These are phyloP conservation scores for Neopestalotiopsis sp. DNA, from an alignment of 2,329 filamentous ascomycete genomes.

Conservation along the genomic window DNA sequence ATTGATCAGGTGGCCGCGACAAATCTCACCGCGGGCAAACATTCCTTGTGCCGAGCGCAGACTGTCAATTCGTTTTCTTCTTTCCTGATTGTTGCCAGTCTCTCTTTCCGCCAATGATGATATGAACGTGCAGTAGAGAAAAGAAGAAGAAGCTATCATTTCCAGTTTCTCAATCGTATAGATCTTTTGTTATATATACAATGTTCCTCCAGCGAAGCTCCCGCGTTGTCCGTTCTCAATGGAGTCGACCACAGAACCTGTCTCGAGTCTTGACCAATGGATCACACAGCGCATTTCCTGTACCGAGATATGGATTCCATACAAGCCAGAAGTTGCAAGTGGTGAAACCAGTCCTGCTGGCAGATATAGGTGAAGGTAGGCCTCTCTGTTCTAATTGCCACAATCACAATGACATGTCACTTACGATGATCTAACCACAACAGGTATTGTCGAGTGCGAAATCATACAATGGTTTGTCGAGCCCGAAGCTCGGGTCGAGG, in stretches of 20 bases:
- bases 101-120: slow-evolving; percentile 9
- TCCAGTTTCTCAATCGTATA: neutral
- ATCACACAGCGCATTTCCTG: slow-evolving; percentile 32
- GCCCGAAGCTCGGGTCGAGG: slow-evolving; percentile 91
- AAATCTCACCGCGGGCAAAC: slow-evolving; percentile 30
- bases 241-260: slow-evolving; percentile 49
- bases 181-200: slow-evolving; percentile 22
- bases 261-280: slow-evolving; percentile 38
- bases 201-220: slow-evolving; percentile 64
- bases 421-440: neutral
- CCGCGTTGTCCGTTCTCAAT: slow-evolving; percentile 55
- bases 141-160: neutral
- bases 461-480: slow-evolving; percentile 99
- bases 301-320: slow-evolving; percentile 53
- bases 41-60: slow-evolving; percentile 15
- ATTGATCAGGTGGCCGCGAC: slow-evolving; percentile 19
- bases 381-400: slow-evolving; percentile 18
- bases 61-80: neutral
- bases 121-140: slow-evolving; percentile 26
- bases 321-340: slow-evolving; percentile 54
- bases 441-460: slow-evolving; percentile 97
- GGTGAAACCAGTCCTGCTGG: slow-evolving; percentile 80
- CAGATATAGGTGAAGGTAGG: slow-evolving; percentile 84
- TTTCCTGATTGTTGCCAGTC: slow-evolving; percentile 17
- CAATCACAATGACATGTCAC: neutral